Evolutionary conservation across 1,139 yeast genomes (phyloP).

Genomic region (Lodderomyces beijingensis): DNA sequence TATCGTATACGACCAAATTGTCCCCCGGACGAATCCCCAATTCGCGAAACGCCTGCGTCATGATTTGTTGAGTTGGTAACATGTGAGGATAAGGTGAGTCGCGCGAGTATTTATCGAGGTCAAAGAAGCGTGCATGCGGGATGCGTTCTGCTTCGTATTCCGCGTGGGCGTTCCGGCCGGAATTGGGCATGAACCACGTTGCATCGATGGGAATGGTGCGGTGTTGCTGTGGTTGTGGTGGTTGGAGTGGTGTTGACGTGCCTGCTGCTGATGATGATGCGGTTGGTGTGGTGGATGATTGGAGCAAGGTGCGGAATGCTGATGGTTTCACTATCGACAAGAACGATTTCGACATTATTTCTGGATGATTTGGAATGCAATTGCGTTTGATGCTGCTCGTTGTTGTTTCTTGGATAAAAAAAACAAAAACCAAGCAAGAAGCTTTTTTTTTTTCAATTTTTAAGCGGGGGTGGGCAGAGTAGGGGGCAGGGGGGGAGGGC

Average conservation of each 20-base stretch:
- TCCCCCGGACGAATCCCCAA: conserved; percentile 49
- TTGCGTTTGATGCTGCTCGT: too few relatives aligned
- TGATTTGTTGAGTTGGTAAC: conserved; percentile 63
- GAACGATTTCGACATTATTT: conserved; percentile 2
- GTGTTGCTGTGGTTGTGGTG: conserved; percentile 11
- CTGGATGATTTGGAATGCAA: neutral
- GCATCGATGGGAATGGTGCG: conserved; percentile 71
- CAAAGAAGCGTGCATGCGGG: conserved; percentile 63
- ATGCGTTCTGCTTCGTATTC: conserved; percentile 61
- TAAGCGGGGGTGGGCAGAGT: too few relatives aligned
- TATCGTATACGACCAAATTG: conserved; percentile 77
- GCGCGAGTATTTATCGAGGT: conserved; percentile 64
- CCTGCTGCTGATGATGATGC: too few relatives aligned
- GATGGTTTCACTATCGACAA: conserved; percentile 6
- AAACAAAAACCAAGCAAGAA: too few relatives aligned
- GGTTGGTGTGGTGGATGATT: conserved; percentile 1
- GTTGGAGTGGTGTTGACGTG: too few relatives aligned
- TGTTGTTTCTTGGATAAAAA: too few relatives aligned
- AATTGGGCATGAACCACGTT: conserved; percentile 89
- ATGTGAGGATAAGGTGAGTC: conserved; percentile 77
- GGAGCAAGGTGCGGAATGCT: conserved; percentile 4
- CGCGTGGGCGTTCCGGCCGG: conserved; percentile 51
- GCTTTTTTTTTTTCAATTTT: too few relatives aligned
- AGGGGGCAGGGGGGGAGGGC: too few relatives aligned
- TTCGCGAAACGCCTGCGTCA: conserved; percentile 48